A percentile compares a stretch with the other conserved stretches of the same genome.
Evolutionary conservation across 352 stramenopile species (phyloP).

Genomic region (Globisporangium barbulae): DNA sequence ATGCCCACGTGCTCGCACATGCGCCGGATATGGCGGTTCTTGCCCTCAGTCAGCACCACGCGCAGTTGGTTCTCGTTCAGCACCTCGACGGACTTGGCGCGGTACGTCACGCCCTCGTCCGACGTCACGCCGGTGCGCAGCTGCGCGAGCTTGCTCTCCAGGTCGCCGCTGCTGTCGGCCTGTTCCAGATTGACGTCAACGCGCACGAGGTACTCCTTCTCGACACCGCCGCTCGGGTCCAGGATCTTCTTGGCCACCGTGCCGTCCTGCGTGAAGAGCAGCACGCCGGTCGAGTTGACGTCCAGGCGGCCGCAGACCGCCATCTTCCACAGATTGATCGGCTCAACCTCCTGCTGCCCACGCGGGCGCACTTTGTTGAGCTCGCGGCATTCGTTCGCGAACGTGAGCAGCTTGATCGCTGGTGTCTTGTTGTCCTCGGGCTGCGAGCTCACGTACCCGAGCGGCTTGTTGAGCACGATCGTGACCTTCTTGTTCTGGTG

Average conservation of each 20-base stretch:
- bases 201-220: slow-evolving; percentile 86
- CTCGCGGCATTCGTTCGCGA: slow-evolving; percentile 74
- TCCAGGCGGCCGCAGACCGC: slow-evolving; percentile 77
- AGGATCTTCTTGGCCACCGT: slow-evolving; percentile 74
- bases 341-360: slow-evolving; percentile 32
- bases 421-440: slow-evolving; percentile 61
- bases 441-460: slow-evolving; percentile 81
- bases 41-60: slow-evolving; percentile 92
- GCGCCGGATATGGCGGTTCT: slow-evolving; percentile 95
- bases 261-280: slow-evolving; percentile 83
- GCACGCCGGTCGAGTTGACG: slow-evolving; percentile 78
- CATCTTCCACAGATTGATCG: slow-evolving; percentile 74
- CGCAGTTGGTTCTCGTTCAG: slow-evolving; percentile 80
- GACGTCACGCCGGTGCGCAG: slow-evolving; percentile 57
- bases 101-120: slow-evolving; percentile 60
- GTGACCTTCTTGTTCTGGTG: slow-evolving; percentile 79
- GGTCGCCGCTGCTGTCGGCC: slow-evolving; percentile 35
- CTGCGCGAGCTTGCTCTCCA: slow-evolving; percentile 57
- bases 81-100: slow-evolving; percentile 73
- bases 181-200: slow-evolving; percentile 58
- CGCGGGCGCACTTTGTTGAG: slow-evolving; percentile 42
- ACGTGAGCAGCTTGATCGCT: slow-evolving; percentile 71
- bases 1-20: slow-evolving; percentile 94
- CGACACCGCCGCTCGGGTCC: slow-evolving; percentile 61
- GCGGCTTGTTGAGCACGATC: slow-evolving; percentile 79